Evolutionary conservation across 495 filamentous ascomycete species (phyloP).

Genomic region (Aspergillus avenaceus): DNA sequence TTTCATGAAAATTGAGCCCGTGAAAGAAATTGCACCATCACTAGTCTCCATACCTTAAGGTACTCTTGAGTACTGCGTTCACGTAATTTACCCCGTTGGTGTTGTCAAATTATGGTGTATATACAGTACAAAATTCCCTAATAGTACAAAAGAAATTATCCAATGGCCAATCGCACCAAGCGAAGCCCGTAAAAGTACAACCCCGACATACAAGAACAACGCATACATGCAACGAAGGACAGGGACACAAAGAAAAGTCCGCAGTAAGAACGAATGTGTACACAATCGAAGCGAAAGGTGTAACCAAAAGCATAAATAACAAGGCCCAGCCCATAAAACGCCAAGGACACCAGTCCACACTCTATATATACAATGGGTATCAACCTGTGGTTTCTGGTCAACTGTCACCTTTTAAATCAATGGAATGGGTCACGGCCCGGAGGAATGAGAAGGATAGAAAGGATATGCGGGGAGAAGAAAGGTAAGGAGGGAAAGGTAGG

Average conservation of each 20-base stretch:
- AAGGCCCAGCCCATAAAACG: constrained; percentile 19
- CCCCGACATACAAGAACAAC: constrained; percentile 6
- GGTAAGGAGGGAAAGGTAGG: constrained; percentile 3
- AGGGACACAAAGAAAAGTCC: constrained; percentile 3
- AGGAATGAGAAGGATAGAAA: constrained; percentile 8
- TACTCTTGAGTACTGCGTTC: too few relatives aligned
- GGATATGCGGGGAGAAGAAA: constrained; percentile 4
- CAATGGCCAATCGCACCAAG: background rate
- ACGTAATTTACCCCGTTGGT: too few relatives aligned
- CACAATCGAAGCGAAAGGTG: constrained; percentile 8
- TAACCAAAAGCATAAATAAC: constrained; percentile 11
- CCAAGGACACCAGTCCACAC: constrained; percentile 32
- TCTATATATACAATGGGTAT: constrained; percentile 43
- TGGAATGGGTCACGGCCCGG: background rate
- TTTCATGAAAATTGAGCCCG: too few relatives aligned
- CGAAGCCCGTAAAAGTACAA: constrained; percentile 6
- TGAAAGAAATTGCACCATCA: too few relatives aligned
- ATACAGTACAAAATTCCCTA: background rate
- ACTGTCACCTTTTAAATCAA: constrained; percentile 6
- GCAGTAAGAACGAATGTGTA: constrained; percentile 7
- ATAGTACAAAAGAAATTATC: constrained; percentile 2
- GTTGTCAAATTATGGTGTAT: background rate
- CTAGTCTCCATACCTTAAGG: too few relatives aligned
- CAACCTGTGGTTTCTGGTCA: constrained; percentile 23
- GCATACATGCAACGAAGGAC: constrained; percentile 1